These are phyloP conservation scores for Mycena vitilis DNA, from an alignment of 768 basidiomycete genomes.

Conservation along the genomic window DNA sequence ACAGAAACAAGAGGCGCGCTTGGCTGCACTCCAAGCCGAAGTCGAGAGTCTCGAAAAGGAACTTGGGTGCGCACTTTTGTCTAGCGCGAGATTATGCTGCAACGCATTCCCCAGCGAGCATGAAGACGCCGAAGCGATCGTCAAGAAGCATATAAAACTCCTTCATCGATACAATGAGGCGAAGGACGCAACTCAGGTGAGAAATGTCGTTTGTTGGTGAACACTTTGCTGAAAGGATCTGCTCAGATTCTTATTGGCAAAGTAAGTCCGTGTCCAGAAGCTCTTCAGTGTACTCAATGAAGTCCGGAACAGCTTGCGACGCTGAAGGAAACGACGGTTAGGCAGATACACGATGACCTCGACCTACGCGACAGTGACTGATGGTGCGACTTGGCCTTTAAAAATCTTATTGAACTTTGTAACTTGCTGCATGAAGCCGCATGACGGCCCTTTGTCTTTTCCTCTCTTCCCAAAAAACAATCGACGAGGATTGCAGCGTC, in stretches of 20 bases:
- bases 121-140: slow-evolving; percentile 67
- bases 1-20: slow-evolving; percentile 65
- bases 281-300: slow-evolving; percentile 4
- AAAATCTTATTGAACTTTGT: background rate
- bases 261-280: slow-evolving; percentile 50
- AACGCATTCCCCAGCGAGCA: slow-evolving; percentile 38
- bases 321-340: slow-evolving; percentile 74
- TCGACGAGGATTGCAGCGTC: too few relatives aligned
- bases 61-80: slow-evolving; percentile 55
- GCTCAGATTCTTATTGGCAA: slow-evolving; percentile 81
- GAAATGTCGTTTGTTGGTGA: slow-evolving; percentile 12
- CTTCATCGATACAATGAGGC: slow-evolving; percentile 85
- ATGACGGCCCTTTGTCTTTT: too few relatives aligned
- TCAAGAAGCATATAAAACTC: slow-evolving; percentile 75
- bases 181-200: slow-evolving; percentile 85
- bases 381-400: background rate
- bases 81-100: slow-evolving; percentile 13
- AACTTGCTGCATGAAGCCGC: background rate
- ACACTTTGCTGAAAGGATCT: background rate
- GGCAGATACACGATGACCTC: slow-evolving; percentile 80
- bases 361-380: slow-evolving; percentile 58
- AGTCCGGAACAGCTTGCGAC: slow-evolving; percentile 68
- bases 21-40: slow-evolving; percentile 60
- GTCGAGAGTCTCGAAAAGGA: slow-evolving; percentile 57
- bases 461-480: too few relatives aligned